These are phyloP conservation scores for Arctium minus DNA, from an alignment of 129 eudicot genomes.

Conservation along the genomic window DNA sequence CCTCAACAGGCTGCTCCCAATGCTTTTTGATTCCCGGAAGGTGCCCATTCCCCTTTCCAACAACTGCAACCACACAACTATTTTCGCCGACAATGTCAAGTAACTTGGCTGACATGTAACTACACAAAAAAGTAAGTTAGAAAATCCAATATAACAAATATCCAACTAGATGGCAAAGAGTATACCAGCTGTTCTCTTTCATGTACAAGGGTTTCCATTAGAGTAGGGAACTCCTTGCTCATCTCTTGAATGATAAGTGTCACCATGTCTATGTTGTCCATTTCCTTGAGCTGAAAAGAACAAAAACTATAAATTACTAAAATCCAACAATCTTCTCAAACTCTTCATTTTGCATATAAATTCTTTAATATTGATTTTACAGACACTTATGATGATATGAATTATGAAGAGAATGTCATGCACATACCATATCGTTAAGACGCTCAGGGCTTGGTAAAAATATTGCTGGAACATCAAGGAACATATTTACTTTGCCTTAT, in stretches of 20 bases:
- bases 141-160: no score
- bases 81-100: no score
- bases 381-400: background rate
- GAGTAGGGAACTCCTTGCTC: slow-evolving; percentile 71
- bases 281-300: slow-evolving; percentile 65
- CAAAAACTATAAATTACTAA: background rate
- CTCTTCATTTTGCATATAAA: background rate
- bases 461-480: slow-evolving; percentile 61
- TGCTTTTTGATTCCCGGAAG: no score
- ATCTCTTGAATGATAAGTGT: slow-evolving; percentile 59
- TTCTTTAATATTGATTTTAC: background rate
- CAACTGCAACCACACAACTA: no score
- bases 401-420: background rate
- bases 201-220: slow-evolving; percentile 74
- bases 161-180: no score
- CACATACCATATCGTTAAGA: slow-evolving; percentile 46
- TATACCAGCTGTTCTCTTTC: slow-evolving; percentile 64
- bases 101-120: no score
- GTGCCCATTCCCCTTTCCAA: no score
- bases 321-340: background rate
- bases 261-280: slow-evolving; percentile 73
- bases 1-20: no score
- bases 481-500: slow-evolving; percentile 50
- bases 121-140: no score
- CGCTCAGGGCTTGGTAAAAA: slow-evolving; percentile 55